These are phyloP conservation scores for Discostella stelligeroides DNA, from an alignment of 108 stramenopile genomes.

Conservation along the genomic window DNA sequence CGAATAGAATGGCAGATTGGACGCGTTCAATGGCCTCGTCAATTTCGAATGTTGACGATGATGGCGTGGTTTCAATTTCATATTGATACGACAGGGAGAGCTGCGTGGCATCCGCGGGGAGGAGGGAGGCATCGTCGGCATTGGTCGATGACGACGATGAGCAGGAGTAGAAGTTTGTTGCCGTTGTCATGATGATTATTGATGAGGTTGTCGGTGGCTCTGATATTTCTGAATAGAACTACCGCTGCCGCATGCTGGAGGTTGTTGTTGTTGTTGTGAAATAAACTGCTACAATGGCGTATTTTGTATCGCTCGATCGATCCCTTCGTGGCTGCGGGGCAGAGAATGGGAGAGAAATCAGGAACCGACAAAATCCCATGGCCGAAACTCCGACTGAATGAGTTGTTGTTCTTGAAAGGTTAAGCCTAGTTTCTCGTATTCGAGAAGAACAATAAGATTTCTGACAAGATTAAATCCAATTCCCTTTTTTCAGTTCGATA, in stretches of 20 bases:
- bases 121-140: neutral
- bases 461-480: neutral
- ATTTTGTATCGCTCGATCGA: no score
- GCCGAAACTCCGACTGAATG: no score
- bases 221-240: no score
- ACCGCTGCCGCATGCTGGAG: no score
- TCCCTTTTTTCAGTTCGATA: no score
- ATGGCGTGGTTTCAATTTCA: slow-evolving; percentile 11
- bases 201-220: neutral
- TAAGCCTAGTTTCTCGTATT: neutral
- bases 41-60: neutral
- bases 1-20: neutral
- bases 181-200: neutral
- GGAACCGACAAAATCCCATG: no score
- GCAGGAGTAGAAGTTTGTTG: slow-evolving; percentile 32
- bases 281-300: no score
- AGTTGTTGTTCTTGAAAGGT: no score
- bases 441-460: neutral
- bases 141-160: neutral
- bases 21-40: slow-evolving; percentile 20
- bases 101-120: slow-evolving; percentile 7
- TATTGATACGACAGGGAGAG: slow-evolving; percentile 16
- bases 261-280: no score
- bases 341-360: no score
- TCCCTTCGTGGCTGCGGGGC: no score